Evolutionary conservation across 163 green algal species (phyloP).

Genomic region (Coccomyxa subellipsoidea): DNA sequence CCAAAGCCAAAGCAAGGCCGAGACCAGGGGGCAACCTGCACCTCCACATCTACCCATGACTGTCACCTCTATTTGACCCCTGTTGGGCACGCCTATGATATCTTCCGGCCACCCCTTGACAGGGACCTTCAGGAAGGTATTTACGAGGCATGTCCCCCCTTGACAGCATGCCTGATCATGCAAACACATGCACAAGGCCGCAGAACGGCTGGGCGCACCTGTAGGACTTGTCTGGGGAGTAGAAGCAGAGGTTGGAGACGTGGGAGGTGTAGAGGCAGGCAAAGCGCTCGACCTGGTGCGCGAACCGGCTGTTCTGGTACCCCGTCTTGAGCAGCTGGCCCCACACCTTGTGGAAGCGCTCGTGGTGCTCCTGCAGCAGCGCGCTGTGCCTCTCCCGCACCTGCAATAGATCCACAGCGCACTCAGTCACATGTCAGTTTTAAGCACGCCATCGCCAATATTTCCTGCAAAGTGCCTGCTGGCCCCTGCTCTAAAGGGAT

Average conservation of each 20-base stretch:
- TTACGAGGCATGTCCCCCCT: too few relatives aligned
- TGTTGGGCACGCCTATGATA: too few relatives aligned
- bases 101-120: too few relatives aligned
- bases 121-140: too few relatives aligned
- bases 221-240: conserved; percentile 78
- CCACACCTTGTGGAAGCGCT: conserved; percentile 88
- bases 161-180: too few relatives aligned
- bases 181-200: neutral
- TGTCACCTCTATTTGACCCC: too few relatives aligned
- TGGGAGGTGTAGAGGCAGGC: conserved; percentile 96
- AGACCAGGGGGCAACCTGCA: neutral
- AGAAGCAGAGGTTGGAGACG: conserved; percentile 86
- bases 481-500: too few relatives aligned
- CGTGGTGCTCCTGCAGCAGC: conserved; percentile 67
- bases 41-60: too few relatives aligned
- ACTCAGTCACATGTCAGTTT: neutral
- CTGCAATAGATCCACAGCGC: conserved; percentile 6
- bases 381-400: conserved; percentile 48
- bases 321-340: conserved; percentile 95
- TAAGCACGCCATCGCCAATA: neutral
- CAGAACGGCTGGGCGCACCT: conserved; percentile 12
- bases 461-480: too few relatives aligned
- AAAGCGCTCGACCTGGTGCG: conserved; percentile 88
- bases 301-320: conserved; percentile 92
- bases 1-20: neutral